Conservation (phyloP, 2,329 filamentous ascomycete species). For the Coniosporium tulheliwenetii region DNA sequence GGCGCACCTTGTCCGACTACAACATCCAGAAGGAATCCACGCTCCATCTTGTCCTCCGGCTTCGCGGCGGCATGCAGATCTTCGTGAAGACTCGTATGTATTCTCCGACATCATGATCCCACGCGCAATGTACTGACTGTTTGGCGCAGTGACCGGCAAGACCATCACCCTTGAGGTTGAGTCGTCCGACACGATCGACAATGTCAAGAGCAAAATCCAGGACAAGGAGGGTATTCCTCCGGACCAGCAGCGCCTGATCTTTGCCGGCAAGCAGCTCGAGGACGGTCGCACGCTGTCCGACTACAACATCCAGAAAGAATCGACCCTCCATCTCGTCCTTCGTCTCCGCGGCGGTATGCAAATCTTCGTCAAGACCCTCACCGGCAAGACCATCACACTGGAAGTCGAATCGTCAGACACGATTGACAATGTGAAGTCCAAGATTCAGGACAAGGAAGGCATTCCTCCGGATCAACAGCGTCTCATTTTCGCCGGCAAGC, state of each 20-base stretch:
- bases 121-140: constrained; percentile 13
- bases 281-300: constrained; percentile 81
- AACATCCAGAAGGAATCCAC: constrained; percentile 99
- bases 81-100: constrained; percentile 9
- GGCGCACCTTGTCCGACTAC: constrained; percentile 92
- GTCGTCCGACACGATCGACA: constrained; percentile 65
- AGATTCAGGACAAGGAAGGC: constrained; percentile 97
- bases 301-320: constrained; percentile 65
- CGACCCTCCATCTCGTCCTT: not conserved
- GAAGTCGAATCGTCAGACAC: constrained; percentile 64
- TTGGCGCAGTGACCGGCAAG: constrained; percentile 50
- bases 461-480: constrained; percentile 95
- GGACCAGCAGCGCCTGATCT: constrained; percentile 91
- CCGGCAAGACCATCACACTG: constrained; percentile 81
- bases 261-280: constrained; percentile 91
- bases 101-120: constrained; percentile 10
- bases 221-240: constrained; percentile 96
- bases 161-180: constrained; percentile 70
- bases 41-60: constrained; percentile 94
- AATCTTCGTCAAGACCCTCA: constrained; percentile 32
- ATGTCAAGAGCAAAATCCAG: constrained; percentile 93
- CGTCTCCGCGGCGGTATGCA: constrained; percentile 31
- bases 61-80: constrained; percentile 87
- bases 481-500: constrained; percentile 90
- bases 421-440: constrained; percentile 91